Base-by-base conservation (phyloP, 352 stramenopile species). In the Globisporangium solare region DNA sequence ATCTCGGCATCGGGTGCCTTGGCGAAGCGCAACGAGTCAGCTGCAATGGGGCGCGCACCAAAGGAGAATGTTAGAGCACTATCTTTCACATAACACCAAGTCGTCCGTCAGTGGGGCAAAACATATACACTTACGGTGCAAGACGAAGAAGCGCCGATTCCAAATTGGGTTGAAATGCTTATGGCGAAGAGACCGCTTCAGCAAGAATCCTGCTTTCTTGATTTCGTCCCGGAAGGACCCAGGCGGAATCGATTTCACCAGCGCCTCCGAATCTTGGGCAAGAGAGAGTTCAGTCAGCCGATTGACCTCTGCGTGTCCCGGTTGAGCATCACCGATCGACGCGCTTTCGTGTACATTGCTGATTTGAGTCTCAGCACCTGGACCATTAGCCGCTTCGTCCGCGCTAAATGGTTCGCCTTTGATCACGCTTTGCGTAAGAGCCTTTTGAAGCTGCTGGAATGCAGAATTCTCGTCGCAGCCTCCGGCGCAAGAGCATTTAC, bases 101-200 rank as follows among this genome's bases (percentile, higher is more conserved):
- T 6, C 5, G 11, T 22, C 6, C 5, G 11, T 22, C 6, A 35
- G 7, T 31, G 13, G 32, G 1, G 42, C 4, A 27, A 31, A n/a
- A 27, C 27, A 35, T 8, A 35, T 8, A 10, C 7, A 63, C 52
- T 40, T 69, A 80, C 71, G 67, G 51, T 91, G 79, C 20, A 91
- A 64, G 47, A 91, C 77, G 65, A 91, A 91, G 47, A 87, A 79
- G 31, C 80, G 74, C 0, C 79, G 74, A 49, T 88, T 74, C 79
- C 81, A 91, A 49, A 91, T 91, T 46, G 81, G 81, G 42, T 83
- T 86, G 70, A 86, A 91, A 57, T 89, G 79, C 71, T 93, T 94
- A 73, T 93, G 81, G 2, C 84, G 83, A 35, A 94, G 72, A 42
- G 88, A 92, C n/a, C 86, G 75, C 72, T 95, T 92, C 51, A 96